These are phyloP conservation scores for Trichosanthes cucumerina DNA, from an alignment of 306 rosid species.

Conservation along the genomic window DNA sequence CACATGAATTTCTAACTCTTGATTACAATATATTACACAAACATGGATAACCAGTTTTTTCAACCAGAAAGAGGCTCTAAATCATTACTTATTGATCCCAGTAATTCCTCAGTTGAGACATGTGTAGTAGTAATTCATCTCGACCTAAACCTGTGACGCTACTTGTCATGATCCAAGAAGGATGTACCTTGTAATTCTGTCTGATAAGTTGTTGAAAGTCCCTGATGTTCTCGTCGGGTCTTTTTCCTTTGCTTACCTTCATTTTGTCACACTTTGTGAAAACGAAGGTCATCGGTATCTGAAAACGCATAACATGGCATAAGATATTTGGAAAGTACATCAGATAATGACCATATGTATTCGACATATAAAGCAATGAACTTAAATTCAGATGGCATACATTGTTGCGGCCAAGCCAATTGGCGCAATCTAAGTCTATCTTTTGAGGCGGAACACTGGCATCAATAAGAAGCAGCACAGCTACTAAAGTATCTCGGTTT, in stretches of 20 bases:
- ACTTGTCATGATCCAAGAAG: slow-evolving; percentile 96
- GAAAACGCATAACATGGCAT: slow-evolving; percentile 16
- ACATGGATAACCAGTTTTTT: not conserved
- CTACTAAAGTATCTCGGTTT: slow-evolving; percentile 61
- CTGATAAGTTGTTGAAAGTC: slow-evolving; percentile 66
- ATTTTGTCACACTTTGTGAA: slow-evolving; percentile 88
- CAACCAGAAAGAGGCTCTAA: not conserved
- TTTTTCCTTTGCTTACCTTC: slow-evolving; percentile 59
- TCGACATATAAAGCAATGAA: not conserved
- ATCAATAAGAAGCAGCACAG: slow-evolving; percentile 72
- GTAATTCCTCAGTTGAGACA: slow-evolving; percentile 78
- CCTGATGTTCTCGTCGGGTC: slow-evolving; percentile 70
- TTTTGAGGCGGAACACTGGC: slow-evolving; percentile 94
- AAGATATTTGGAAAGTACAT: not conserved
- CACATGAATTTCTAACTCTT: not conserved
- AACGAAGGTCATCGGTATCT: slow-evolving; percentile 80
- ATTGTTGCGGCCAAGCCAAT: slow-evolving; percentile 86
- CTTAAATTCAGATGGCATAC: slow-evolving; percentile 19
- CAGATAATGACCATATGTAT: not conserved
- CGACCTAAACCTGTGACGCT: slow-evolving; percentile 79
- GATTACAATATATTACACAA: not conserved
- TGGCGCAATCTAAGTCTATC: slow-evolving; percentile 84
- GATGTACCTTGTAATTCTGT: slow-evolving; percentile 56
- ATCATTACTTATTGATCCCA: slow-evolving; percentile 55
- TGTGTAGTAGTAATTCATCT: slow-evolving; percentile 77